Percentiles rank a stretch among this genome's conserved stretches.
phyloP scores from a whole-genome alignment of 1,284 basidiomycete genomes.

The Rhodotorula sp. region DNA sequence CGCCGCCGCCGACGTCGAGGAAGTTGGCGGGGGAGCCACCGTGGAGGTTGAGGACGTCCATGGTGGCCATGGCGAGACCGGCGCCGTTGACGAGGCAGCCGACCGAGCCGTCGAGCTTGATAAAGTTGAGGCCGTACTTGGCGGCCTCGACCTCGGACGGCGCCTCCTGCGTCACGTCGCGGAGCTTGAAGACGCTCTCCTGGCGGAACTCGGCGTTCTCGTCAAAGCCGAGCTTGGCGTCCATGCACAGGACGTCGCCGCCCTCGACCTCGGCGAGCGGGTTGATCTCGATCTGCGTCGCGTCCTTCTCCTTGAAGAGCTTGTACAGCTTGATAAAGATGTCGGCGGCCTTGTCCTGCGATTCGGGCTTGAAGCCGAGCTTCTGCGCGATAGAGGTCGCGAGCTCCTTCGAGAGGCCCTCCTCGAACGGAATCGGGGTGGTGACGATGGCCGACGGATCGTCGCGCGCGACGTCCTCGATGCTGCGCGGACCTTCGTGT shows the following conservation, averaged over 20 bases:
- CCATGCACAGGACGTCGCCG: constrained; percentile 97
- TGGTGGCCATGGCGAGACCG: constrained; percentile 99
- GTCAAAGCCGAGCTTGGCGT: constrained; percentile 99
- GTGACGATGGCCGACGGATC: constrained; percentile 96
- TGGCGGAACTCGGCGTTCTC: constrained; percentile 99
- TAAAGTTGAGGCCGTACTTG: constrained; percentile 90
- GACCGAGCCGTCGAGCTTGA: constrained; percentile 97
- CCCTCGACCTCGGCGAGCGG: constrained; percentile 94
- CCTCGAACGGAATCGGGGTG: constrained; percentile 84
- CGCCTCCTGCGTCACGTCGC: constrained; percentile 94
- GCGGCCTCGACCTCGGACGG: constrained; percentile 80
- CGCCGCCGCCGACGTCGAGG: constrained; percentile 93
- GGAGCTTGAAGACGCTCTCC: constrained; percentile 80
- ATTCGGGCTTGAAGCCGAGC: constrained; percentile 79
- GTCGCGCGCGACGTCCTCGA: constrained; percentile 98
- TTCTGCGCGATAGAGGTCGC: constrained; percentile 82
- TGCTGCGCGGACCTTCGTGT: constrained; percentile 59
- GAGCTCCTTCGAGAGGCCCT: constrained; percentile 67
- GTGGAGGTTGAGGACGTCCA: constrained; percentile 95
- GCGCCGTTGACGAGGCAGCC: constrained; percentile 99
- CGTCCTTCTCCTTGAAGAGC: constrained; percentile 98
- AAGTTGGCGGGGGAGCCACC: constrained; percentile 98
- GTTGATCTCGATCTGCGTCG: constrained; percentile 99
- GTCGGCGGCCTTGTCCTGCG: constrained; percentile 80
- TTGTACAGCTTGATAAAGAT: constrained; percentile 94